Conservation (phyloP, 176 grass and related monocot genomes). For the Carex cristatella region DNA sequence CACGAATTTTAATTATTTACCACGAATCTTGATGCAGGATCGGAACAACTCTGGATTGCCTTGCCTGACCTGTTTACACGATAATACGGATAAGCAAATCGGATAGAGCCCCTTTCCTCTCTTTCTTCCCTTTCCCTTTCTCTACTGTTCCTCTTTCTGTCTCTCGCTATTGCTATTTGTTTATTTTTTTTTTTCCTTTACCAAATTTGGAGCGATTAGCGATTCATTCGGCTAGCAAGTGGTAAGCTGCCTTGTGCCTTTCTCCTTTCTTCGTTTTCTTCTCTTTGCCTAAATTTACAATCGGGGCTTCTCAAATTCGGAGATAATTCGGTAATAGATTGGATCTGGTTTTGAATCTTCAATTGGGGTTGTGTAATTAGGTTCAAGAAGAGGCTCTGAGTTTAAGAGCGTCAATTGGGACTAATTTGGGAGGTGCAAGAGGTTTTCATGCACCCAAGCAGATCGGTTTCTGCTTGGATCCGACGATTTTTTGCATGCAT, state of each 20-base stretch:
- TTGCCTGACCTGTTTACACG: background rate
- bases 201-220: background rate
- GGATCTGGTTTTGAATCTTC: conserved; percentile 13
- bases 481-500: conserved; percentile 73
- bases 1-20: too few relatives aligned
- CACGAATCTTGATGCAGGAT: too few relatives aligned
- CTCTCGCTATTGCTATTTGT: background rate
- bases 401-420: background rate
- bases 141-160: conserved; percentile 15
- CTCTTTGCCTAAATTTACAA: background rate
- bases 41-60: too few relatives aligned
- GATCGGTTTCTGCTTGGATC: conserved; percentile 64
- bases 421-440: conserved; percentile 14
- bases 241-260: background rate
- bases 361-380: background rate
- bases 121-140: background rate
- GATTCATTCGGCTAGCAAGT: background rate
- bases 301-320: background rate
- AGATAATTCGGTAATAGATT: background rate
- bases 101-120: background rate
- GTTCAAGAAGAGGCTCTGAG: background rate
- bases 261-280: background rate
- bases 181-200: background rate
- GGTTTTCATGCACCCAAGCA: conserved; percentile 61
- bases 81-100: conserved; percentile 11